Percentiles rank a stretch among this genome's conserved stretches.
Conservation (phyloP, 306 rosid species). For the Dryas drummondii region DNA sequence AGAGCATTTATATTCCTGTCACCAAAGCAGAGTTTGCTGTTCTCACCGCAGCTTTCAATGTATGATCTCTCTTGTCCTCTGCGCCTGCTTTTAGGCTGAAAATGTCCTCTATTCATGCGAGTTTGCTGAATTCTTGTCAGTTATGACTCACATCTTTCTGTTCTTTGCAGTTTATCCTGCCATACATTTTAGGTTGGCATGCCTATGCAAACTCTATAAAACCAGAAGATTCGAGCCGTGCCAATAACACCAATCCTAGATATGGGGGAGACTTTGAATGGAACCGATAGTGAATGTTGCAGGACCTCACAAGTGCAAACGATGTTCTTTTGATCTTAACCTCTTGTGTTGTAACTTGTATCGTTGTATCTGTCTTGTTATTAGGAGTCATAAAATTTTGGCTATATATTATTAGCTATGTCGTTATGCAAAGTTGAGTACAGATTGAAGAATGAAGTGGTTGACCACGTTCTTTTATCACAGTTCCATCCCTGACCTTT, state of each 20-base stretch:
- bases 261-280: conserved; percentile 85
- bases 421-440: conserved; percentile 3
- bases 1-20: conserved; percentile 70
- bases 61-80: conserved; percentile 31
- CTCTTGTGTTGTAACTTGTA: background rate
- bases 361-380: background rate
- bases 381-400: conserved; percentile 21
- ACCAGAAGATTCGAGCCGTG: conserved; percentile 51
- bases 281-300: conserved; percentile 49
- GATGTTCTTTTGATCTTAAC: background rate
- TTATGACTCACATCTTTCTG: conserved; percentile 15
- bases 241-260: conserved; percentile 48
- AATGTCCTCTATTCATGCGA: background rate
- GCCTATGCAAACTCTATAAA: conserved; percentile 63
- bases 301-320: background rate
- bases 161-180: conserved; percentile 68
- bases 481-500: background rate
- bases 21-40: conserved; percentile 82
- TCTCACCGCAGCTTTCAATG: conserved; percentile 75
- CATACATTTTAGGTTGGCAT: conserved; percentile 86
- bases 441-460: background rate
- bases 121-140: background rate
- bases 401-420: background rate
- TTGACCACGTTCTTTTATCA: background rate
- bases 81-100: too few relatives aligned